Evolutionary conservation across 352 stramenopile genomes (phyloP).

Genomic region (Phytophthora parvispora): DNA sequence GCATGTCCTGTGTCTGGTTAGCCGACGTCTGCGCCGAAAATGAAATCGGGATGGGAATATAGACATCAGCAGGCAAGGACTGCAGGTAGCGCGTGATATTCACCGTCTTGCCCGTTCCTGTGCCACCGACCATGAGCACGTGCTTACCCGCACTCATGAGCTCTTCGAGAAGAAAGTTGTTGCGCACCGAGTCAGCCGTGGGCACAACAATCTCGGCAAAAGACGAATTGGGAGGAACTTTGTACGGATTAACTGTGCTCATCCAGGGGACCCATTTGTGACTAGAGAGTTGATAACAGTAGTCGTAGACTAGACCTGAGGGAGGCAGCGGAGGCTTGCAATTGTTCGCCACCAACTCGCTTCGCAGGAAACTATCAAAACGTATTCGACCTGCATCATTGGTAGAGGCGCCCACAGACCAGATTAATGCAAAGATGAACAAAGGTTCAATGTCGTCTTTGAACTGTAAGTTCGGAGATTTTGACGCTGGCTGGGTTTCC

Average conservation of each 20-base stretch:
- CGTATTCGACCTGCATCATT: slow-evolving; percentile 86
- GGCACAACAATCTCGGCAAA: slow-evolving; percentile 96
- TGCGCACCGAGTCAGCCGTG: slow-evolving; percentile 94
- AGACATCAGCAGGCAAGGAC: slow-evolving; percentile 85
- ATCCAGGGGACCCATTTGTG: slow-evolving; percentile 96
- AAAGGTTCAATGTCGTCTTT: slow-evolving; percentile 86
- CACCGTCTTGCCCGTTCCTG: slow-evolving; percentile 96
- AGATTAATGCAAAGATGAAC: slow-evolving; percentile 95
- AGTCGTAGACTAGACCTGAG: slow-evolving; percentile 91
- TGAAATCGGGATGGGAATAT: slow-evolving; percentile 93
- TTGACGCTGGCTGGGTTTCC: slow-evolving; percentile 51
- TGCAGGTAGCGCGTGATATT: slow-evolving; percentile 94
- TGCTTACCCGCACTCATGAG: slow-evolving; percentile 90
- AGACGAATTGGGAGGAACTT: slow-evolving; percentile 75
- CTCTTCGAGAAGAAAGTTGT: slow-evolving; percentile 93
- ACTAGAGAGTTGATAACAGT: slow-evolving; percentile 88
- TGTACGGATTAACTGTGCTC: slow-evolving; percentile 91
- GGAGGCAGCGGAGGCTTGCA: slow-evolving; percentile 63
- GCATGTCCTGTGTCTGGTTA: slow-evolving; percentile 94
- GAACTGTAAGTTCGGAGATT: slow-evolving; percentile 59
- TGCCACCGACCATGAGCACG: slow-evolving; percentile 96
- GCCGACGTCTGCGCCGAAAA: slow-evolving; percentile 95
- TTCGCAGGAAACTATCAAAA: slow-evolving; percentile 93
- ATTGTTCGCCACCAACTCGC: slow-evolving; percentile 84
- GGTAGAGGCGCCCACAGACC: slow-evolving; percentile 93